Percentiles rank a stretch among this genome's conserved stretches.
These are phyloP conservation scores for Alternaria ethzedia DNA, from an alignment of 2,329 filamentous ascomycete genomes.

Conservation along the genomic window DNA sequence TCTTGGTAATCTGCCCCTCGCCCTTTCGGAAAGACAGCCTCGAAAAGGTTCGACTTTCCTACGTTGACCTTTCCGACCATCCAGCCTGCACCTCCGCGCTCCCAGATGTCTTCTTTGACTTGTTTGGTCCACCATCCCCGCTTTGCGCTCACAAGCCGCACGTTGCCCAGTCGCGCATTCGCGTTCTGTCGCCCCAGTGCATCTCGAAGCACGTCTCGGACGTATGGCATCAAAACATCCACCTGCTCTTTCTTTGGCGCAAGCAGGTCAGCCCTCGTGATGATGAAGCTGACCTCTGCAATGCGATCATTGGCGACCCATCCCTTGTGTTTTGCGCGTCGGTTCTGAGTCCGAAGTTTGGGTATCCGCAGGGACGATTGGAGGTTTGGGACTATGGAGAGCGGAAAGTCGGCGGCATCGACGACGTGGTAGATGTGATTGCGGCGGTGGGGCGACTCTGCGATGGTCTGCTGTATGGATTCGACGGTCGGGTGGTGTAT, in stretches of 20 bases:
- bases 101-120: conserved; percentile 84
- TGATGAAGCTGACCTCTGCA: conserved; percentile 85
- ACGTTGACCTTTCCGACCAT: conserved; percentile 99
- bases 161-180: conserved; percentile 83
- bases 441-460: conserved; percentile 84
- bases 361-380: conserved; percentile 73
- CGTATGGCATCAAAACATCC: conserved; percentile 83
- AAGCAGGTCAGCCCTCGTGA: conserved; percentile 86
- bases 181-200: conserved; percentile 72
- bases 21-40: conserved; percentile 82
- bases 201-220: conserved; percentile 77
- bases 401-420: conserved; percentile 94
- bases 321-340: conserved; percentile 71
- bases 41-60: conserved; percentile 91
- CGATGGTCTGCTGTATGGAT: conserved; percentile 81
- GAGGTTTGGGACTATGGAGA: conserved; percentile 85
- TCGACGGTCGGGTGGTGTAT: conserved; percentile 83
- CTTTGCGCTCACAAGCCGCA: conserved; percentile 84
- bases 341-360: conserved; percentile 78
- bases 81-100: conserved; percentile 86
- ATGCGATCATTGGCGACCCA: conserved; percentile 69
- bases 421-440: conserved; percentile 97
- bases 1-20: conserved; percentile 47
- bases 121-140: conserved; percentile 89
- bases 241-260: conserved; percentile 84